A percentile compares a stretch with the other conserved stretches of the same genome.
These are phyloP conservation scores for Fraxinus baroniana DNA, from an alignment of 305 asterid species.

Conservation along the genomic window DNA sequence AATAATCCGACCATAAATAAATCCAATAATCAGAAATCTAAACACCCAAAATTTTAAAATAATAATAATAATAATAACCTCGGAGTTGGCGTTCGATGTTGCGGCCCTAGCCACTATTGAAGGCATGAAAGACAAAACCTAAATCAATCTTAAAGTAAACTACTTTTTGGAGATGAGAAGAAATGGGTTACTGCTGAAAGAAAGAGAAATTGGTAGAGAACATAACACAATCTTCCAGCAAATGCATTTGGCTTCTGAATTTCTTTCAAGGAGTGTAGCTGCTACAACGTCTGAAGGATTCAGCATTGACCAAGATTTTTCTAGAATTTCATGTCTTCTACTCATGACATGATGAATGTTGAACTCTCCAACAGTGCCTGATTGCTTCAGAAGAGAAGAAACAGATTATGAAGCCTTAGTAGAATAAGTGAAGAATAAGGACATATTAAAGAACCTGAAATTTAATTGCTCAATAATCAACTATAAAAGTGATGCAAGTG, in stretches of 20 bases:
- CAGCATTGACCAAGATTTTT: constrained; percentile 68
- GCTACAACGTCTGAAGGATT: constrained; percentile 81
- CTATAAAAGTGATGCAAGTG: neutral
- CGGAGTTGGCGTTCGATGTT: constrained; percentile 87
- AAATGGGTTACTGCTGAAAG: too few species aligned
- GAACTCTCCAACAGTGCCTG: constrained; percentile 42
- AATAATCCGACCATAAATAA: neutral
- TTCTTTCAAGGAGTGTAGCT: constrained; percentile 51
- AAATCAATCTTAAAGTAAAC: too few species aligned
- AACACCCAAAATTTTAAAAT: neutral
- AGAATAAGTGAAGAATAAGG: constrained; percentile 8
- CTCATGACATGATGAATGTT: constrained; percentile 62
- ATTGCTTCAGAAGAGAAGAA: constrained; percentile 44
- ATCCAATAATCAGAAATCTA: neutral
- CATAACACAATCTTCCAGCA: constrained; percentile 88
- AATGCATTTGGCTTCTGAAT: constrained; percentile 67
- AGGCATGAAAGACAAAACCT: too few species aligned
- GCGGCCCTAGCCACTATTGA: too few species aligned
- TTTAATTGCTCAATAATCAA: constrained; percentile 7
- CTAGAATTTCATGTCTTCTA: constrained; percentile 58
- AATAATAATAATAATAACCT: constrained; percentile 40
- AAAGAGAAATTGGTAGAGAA: too few species aligned
- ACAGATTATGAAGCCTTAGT: constrained; percentile 8
- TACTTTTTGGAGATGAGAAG: too few species aligned
- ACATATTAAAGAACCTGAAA: constrained; percentile 7